These are phyloP conservation scores for Chaetomiaceae sp. DNA, from an alignment of 2,329 filamentous ascomycete species.

Conservation along the genomic window DNA sequence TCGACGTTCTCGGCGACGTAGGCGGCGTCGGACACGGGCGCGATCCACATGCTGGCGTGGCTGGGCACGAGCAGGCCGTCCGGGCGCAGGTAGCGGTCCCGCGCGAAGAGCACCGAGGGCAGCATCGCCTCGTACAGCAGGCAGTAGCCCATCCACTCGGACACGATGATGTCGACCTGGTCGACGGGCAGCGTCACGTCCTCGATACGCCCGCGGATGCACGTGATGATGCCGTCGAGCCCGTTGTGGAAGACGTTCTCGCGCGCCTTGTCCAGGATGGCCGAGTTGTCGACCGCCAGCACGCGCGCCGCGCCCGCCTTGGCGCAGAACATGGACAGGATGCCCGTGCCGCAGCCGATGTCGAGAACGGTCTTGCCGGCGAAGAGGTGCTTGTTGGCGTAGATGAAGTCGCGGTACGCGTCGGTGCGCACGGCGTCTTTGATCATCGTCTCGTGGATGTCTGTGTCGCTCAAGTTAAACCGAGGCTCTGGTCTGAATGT, in stretches of 20 bases:
- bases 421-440: conserved; percentile 85
- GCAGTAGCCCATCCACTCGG: conserved; percentile 97
- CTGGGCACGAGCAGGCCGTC: conserved; percentile 82
- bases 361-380: conserved; percentile 81
- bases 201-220: conserved; percentile 79
- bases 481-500: too few relatives aligned
- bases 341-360: conserved; percentile 82
- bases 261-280: conserved; percentile 79
- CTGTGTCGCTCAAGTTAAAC: conserved; percentile 43
- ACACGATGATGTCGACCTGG: conserved; percentile 89
- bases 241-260: conserved; percentile 81
- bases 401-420: conserved; percentile 91
- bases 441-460: conserved; percentile 94
- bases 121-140: conserved; percentile 95
- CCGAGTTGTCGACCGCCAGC: conserved; percentile 86
- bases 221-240: conserved; percentile 67
- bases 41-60: conserved; percentile 75
- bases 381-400: conserved; percentile 83
- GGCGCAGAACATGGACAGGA: conserved; percentile 91
- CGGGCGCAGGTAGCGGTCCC: conserved; percentile 76
- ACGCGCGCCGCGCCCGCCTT: conserved; percentile 81
- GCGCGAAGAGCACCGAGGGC: conserved; percentile 80
- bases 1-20: conserved; percentile 70
- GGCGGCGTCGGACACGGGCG: conserved; percentile 70
- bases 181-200: conserved; percentile 72